Conservation (phyloP, 208 protist genomes). For the Crithidia acanthocephali region DNA sequence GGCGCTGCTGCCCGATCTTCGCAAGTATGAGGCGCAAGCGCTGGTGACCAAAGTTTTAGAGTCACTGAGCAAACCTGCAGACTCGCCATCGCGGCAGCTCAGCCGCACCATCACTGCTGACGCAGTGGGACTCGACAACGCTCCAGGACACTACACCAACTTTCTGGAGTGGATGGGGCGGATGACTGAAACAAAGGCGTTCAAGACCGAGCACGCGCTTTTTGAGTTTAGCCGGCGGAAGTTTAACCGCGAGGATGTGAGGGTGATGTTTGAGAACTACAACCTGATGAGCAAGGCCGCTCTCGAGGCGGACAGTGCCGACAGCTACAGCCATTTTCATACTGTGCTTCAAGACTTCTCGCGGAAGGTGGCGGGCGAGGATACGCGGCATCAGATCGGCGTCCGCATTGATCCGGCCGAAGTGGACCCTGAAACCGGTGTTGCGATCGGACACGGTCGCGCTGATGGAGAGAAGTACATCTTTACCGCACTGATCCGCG, state of each 20-base stretch:
- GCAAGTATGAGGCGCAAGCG: slow-evolving; percentile 70
- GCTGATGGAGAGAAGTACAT: slow-evolving; percentile 88
- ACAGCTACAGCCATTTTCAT: slow-evolving; percentile 93
- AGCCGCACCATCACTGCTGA: slow-evolving; percentile 87
- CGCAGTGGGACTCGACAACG: slow-evolving; percentile 83
- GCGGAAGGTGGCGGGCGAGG: slow-evolving; percentile 86
- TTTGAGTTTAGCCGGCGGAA: slow-evolving; percentile 90
- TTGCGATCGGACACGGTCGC: slow-evolving; percentile 82
- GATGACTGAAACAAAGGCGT: slow-evolving; percentile 86
- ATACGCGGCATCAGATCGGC: slow-evolving; percentile 90
- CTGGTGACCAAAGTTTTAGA: slow-evolving; percentile 84
- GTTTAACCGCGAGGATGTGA: slow-evolving; percentile 88
- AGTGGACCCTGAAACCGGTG: slow-evolving; percentile 76
- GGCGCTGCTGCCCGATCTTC: slow-evolving; percentile 76
- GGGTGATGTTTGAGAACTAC: slow-evolving; percentile 93
- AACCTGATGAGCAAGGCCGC: slow-evolving; percentile 86
- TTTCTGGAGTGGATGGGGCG: slow-evolving; percentile 93
- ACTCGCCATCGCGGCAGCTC: slow-evolving; percentile 72
- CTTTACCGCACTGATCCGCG: slow-evolving; percentile 78
- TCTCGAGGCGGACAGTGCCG: slow-evolving; percentile 72
- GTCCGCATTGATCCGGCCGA: slow-evolving; percentile 90
- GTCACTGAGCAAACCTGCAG: slow-evolving; percentile 72
- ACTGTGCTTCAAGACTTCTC: slow-evolving; percentile 87
- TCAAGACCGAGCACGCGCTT: slow-evolving; percentile 91
- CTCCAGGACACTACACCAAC: slow-evolving; percentile 91